Conservation (phyloP, 2,329 filamentous ascomycete species). For the Cladosporium sphaerospermum region DNA sequence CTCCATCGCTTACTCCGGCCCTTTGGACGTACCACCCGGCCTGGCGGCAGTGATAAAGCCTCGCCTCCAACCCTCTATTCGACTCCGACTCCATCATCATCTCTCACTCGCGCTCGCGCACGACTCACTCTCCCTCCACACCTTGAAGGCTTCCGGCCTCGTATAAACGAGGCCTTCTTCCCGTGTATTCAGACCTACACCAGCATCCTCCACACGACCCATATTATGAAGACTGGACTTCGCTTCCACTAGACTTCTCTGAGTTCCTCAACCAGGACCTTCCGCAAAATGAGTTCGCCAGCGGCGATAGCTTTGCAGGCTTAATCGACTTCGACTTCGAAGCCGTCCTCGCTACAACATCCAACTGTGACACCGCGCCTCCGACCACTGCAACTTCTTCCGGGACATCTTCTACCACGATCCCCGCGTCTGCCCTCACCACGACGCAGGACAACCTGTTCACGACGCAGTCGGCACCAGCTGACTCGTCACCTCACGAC, state of each 20-base stretch:
- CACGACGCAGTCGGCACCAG: background rate
- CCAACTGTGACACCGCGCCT: background rate
- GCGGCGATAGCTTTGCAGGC: background rate
- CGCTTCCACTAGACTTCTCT: slow-evolving; percentile 10
- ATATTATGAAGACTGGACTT: slow-evolving; percentile 11
- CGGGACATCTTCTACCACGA: background rate
- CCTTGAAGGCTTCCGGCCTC: slow-evolving; percentile 10
- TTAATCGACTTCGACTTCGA: slow-evolving; percentile 9
- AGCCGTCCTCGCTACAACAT: slow-evolving; percentile 5
- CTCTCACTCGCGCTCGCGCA: slow-evolving; percentile 4
- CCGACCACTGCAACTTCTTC: background rate
- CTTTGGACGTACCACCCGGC: too few species aligned
- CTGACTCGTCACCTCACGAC: background rate
- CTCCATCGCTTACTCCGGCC: too few species aligned
- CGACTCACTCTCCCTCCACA: slow-evolving; percentile 2
- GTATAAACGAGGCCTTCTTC: slow-evolving; percentile 10
- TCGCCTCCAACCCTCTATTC: too few species aligned
- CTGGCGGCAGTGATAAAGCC: slow-evolving; percentile 3
- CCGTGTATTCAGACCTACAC: slow-evolving; percentile 9
- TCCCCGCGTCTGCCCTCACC: slow-evolving; percentile 2
- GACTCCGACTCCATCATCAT: background rate
- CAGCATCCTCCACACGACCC: background rate
- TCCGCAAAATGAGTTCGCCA: slow-evolving; percentile 1
- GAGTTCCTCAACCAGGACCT: slow-evolving; percentile 12
- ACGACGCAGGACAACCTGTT: background rate